These are phyloP conservation scores for Tetrahymena elliotti DNA, from an alignment of 73 alveolate species.

Conservation along the genomic window DNA sequence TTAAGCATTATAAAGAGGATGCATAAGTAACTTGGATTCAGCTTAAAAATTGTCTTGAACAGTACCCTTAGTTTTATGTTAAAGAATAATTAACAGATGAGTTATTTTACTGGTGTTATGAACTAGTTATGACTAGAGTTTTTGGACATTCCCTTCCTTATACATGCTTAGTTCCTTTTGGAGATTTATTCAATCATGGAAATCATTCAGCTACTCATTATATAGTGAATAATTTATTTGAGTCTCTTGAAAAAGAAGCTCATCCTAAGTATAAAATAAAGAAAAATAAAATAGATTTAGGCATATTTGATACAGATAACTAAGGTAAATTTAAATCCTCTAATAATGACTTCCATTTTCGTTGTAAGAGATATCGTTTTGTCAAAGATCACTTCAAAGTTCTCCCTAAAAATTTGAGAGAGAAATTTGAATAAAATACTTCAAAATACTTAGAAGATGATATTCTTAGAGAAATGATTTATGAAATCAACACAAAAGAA, in stretches of 20 bases:
- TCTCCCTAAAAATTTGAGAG: neutral
- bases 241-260: neutral
- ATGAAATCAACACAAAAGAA: neutral
- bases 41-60: neutral
- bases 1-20: neutral
- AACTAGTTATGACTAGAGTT: neutral
- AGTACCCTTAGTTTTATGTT: neutral
- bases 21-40: neutral
- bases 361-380: neutral
- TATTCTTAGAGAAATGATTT: neutral
- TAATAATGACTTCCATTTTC: neutral
- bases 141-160: neutral
- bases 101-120: neutral
- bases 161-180: neutral
- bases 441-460: neutral
- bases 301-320: neutral
- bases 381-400: neutral
- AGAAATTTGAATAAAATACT: neutral
- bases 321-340: neutral
- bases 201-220: neutral
- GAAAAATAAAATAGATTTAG: neutral
- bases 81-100: neutral
- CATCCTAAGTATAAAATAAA: neutral
- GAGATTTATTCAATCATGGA: neutral
- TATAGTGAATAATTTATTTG: neutral